Evolutionary conservation across 2,329 filamentous ascomycete genomes (phyloP), one percentile per base, ranked within the genome.

Genomic region (Akanthomyces dipterigenus): DNA sequence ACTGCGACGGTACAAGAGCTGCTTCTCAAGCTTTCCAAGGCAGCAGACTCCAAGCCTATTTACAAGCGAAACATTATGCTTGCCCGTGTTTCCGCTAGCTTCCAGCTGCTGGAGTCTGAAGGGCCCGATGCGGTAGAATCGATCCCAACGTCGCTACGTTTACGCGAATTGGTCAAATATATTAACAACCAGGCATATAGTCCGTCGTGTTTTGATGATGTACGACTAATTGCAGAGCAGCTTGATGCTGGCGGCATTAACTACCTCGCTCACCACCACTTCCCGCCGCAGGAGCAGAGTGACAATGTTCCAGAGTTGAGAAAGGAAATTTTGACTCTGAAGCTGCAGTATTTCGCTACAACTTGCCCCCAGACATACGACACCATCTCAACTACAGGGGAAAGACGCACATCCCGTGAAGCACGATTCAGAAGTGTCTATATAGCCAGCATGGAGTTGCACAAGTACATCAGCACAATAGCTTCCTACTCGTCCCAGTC

Each of bases 141-240:
- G 5, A 58, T 67, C 31, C 70, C 71, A 7, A 60, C 62, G 0
- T 76, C 74, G 1, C 55, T 71, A 14, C 69, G 74, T 14, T 57
- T 76, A 5, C 65, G 62, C 18, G 73, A 75, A 36, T 63, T 81
- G 12, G 61, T 73, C 14, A 66, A 68, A 14, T 76, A 77, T 49
- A 67, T 79, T 22, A 64, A 72, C 2, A 69, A 72, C 38, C 71
- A 78, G 58, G 70, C 68, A n/a, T 63, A 64, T 0, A 74, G 70
- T n/a, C 68, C 72, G 5, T 71, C 74, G 7, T 79, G 73, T 60
- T 82, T 83, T 60, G 75, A 77, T 38, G 80, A 82, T 54, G 65
- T 82, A 45, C 81, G 77, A 63, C 63, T 64, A 1, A 81, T 79
- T 60, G 69, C 79, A 3, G 74, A 78, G 45, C 68, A 70, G 22